These are phyloP conservation scores for Trichoderma arundinaceum DNA, from an alignment of 2,329 filamentous ascomycete species.

Conservation along the genomic window DNA sequence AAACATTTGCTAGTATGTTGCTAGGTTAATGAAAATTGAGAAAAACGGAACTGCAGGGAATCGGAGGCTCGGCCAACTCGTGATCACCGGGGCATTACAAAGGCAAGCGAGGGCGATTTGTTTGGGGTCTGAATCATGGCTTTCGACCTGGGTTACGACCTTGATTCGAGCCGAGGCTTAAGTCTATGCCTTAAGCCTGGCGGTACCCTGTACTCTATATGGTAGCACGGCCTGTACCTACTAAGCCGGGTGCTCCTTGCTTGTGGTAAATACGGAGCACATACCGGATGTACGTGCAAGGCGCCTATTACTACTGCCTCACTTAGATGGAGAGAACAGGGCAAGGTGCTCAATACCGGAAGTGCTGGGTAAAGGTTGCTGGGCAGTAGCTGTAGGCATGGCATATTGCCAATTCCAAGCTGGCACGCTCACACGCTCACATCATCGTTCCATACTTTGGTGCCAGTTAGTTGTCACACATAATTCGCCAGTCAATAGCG, in stretches of 20 bases:
- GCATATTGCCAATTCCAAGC: not conserved
- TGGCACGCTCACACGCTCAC: too few relatives aligned
- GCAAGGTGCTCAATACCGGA: not conserved
- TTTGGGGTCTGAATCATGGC: not conserved
- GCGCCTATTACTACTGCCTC: not conserved
- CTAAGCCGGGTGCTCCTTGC: not conserved
- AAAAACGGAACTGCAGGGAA: not conserved
- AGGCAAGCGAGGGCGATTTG: not conserved
- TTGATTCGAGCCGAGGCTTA: slow-evolving; percentile 1
- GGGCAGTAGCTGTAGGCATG: too few relatives aligned
- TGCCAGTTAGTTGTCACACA: not conserved
- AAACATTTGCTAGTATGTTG: not conserved
- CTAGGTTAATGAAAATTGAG: not conserved
- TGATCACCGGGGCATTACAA: not conserved
- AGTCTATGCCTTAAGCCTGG: not conserved
- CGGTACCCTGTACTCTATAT: not conserved
- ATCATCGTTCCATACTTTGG: too few relatives aligned
- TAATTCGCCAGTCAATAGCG: slow-evolving; percentile 2
- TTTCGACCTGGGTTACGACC: not conserved
- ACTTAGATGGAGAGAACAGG: not conserved
- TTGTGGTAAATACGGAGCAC: too few relatives aligned
- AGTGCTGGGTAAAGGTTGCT: too few relatives aligned
- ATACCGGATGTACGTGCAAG: too few relatives aligned
- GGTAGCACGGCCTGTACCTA: too few relatives aligned
- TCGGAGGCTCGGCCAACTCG: not conserved